phyloP scores from a whole-genome alignment of 192 early-diverging fungal genomes.

The Coemansia sp. region DNA sequence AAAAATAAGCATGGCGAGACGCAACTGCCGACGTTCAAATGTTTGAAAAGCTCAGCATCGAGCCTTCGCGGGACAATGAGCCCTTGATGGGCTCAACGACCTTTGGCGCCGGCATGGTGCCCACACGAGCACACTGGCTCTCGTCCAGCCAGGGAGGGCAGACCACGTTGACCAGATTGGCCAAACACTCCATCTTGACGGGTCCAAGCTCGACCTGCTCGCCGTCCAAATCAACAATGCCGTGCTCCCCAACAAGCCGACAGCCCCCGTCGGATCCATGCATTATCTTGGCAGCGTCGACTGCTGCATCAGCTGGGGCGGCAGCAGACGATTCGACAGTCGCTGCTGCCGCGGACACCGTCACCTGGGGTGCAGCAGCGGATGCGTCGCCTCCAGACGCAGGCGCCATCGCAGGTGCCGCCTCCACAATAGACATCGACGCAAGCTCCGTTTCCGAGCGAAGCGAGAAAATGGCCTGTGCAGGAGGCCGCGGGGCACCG shows the following conservation, averaged over 20 bases:
- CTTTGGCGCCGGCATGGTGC: slow-evolving; percentile 27
- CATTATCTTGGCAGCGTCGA: neutral
- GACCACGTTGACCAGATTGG: slow-evolving; percentile 35
- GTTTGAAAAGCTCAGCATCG: slow-evolving; percentile 32
- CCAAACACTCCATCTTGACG: slow-evolving; percentile 49
- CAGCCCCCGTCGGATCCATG: slow-evolving; percentile 12
- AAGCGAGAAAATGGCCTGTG: slow-evolving; percentile 33
- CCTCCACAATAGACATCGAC: slow-evolving; percentile 9
- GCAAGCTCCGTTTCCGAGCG: slow-evolving; percentile 41
- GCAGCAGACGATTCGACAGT: neutral
- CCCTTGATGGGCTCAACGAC: slow-evolving; percentile 30
- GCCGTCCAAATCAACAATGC: slow-evolving; percentile 54
- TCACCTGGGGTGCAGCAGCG: slow-evolving; percentile 1
- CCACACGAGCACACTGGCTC: slow-evolving; percentile 14
- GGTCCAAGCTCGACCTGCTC: slow-evolving; percentile 48
- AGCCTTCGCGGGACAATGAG: slow-evolving; percentile 39
- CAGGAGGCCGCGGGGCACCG: slow-evolving; percentile 16
- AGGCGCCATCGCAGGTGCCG: neutral
- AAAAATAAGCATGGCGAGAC: neutral
- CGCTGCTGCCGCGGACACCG: neutral
- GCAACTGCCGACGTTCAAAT: slow-evolving; percentile 15
- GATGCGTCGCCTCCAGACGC: neutral
- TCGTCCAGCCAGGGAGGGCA: slow-evolving; percentile 50
- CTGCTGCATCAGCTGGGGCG: neutral
- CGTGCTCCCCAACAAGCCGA: slow-evolving; percentile 35